Percentiles rank a stretch among this genome's conserved stretches.
Evolutionary conservation across 2,329 filamentous ascomycete species (phyloP).

Genomic region (Neonectria faginata): DNA sequence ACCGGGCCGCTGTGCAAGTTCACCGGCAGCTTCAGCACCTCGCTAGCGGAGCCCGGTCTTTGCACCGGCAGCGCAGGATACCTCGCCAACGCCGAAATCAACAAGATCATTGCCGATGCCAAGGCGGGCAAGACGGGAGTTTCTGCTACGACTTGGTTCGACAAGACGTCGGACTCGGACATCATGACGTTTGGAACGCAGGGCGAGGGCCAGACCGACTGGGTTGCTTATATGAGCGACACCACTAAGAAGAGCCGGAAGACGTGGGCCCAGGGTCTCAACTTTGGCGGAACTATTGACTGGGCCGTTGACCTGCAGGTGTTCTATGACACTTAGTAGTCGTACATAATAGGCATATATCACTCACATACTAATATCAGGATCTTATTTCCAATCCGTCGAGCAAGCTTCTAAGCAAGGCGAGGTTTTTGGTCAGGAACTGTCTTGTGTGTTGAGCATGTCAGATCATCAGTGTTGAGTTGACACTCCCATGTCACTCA

Average conservation of each 20-base stretch:
- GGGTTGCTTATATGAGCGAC: slow-evolving; percentile 48
- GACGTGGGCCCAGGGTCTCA: slow-evolving; percentile 36
- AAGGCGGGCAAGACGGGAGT: slow-evolving; percentile 34
- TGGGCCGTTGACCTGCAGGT: slow-evolving; percentile 48
- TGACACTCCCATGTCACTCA: too few relatives aligned
- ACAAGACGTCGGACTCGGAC: slow-evolving; percentile 40
- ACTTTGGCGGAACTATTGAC: slow-evolving; percentile 47
- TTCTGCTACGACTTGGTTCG: slow-evolving; percentile 35
- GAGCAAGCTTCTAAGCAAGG: too few relatives aligned
- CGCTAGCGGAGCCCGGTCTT: slow-evolving; percentile 39
- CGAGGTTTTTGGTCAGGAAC: too few relatives aligned
- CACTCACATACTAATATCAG: slow-evolving; percentile 10
- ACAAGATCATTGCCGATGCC: slow-evolving; percentile 42
- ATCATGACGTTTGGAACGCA: slow-evolving; percentile 40
- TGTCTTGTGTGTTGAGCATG: too few relatives aligned
- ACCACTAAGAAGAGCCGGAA: slow-evolving; percentile 41
- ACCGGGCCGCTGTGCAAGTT: slow-evolving; percentile 42
- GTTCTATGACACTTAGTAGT: slow-evolving; percentile 31
- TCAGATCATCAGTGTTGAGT: too few relatives aligned
- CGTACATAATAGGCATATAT: slow-evolving; percentile 8
- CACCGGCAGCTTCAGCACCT: slow-evolving; percentile 40
- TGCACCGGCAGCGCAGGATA: slow-evolving; percentile 45
- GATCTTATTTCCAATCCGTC: not conserved
- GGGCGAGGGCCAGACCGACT: slow-evolving; percentile 42
- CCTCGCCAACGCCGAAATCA: slow-evolving; percentile 47